A percentile compares a stretch with the other conserved stretches of the same genome.
These are phyloP conservation scores for Gossypium longicalyx DNA, from an alignment of 345 rosid species.

Conservation along the genomic window DNA sequence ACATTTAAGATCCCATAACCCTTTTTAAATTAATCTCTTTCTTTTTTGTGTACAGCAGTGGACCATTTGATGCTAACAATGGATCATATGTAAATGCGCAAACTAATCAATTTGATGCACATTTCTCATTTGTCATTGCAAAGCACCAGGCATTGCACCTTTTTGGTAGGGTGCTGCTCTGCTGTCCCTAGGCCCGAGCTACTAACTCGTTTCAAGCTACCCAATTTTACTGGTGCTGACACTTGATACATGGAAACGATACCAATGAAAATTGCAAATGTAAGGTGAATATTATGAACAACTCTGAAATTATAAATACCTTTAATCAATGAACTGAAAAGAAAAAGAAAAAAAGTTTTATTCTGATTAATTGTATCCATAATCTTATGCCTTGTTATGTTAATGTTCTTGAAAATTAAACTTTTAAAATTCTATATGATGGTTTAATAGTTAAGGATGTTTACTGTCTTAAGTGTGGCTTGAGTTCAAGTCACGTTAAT, in stretches of 20 bases:
- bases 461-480: accelerated
- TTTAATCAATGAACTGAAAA: background rate
- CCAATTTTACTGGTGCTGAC: too few species aligned
- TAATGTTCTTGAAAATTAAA: background rate
- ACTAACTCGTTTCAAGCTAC: background rate
- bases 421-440: too few species aligned
- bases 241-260: background rate
- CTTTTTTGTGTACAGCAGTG: background rate
- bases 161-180: background rate
- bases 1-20: background rate
- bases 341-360: background rate
- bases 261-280: background rate
- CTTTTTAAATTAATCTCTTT: background rate
- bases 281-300: background rate
- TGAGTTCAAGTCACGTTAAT: accelerated
- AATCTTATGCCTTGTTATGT: background rate
- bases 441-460: accelerated
- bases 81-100: background rate
- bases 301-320: background rate
- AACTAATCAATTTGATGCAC: background rate
- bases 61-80: background rate
- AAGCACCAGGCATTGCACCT: background rate
- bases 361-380: background rate
- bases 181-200: background rate
- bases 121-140: background rate